These are phyloP conservation scores for Cryptosporidium xiaoi DNA, from an alignment of 169 alveolate species.

Conservation along the genomic window DNA sequence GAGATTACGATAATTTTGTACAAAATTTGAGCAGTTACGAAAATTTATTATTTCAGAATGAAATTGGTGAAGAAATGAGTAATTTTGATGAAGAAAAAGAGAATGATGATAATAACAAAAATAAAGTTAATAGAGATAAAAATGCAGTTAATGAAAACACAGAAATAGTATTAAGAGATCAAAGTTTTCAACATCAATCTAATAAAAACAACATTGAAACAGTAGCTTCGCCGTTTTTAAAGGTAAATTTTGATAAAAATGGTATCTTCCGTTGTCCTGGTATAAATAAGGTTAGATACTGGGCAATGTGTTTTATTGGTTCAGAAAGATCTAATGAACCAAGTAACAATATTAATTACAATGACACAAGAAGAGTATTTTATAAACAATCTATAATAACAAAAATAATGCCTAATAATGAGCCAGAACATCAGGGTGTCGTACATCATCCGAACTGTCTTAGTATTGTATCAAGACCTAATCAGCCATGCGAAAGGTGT, in stretches of 20 bases:
- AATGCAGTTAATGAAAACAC: constrained; percentile 7
- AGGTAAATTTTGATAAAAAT: constrained; percentile 19
- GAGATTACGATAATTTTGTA: no score
- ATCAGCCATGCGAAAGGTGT: constrained; percentile 68
- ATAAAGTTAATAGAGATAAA: constrained; percentile 12
- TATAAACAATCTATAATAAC: constrained; percentile 70
- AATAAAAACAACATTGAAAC: constrained; percentile 1
- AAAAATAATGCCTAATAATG: constrained; percentile 59
- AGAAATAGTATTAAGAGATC: constrained; percentile 1
- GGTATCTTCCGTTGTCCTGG: constrained; percentile 59
- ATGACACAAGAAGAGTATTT: constrained; percentile 69
- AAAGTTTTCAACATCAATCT: constrained; percentile 3
- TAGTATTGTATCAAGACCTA: constrained; percentile 10
- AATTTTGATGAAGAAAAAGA: background rate
- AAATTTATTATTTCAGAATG: no score
- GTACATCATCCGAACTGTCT: constrained; percentile 69
- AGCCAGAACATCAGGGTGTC: constrained; percentile 74
- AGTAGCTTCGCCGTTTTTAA: constrained; percentile 29
- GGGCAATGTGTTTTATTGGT: constrained; percentile 75
- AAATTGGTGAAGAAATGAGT: background rate
- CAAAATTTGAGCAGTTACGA: no score
- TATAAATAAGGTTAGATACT: constrained; percentile 66
- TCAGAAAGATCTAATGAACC: constrained; percentile 71
- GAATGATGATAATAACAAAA: background rate
- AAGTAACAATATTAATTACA: background rate